phyloP scores from a whole-genome alignment of 805 yeast genomes.

The Blastobotrys attinorum region DNA sequence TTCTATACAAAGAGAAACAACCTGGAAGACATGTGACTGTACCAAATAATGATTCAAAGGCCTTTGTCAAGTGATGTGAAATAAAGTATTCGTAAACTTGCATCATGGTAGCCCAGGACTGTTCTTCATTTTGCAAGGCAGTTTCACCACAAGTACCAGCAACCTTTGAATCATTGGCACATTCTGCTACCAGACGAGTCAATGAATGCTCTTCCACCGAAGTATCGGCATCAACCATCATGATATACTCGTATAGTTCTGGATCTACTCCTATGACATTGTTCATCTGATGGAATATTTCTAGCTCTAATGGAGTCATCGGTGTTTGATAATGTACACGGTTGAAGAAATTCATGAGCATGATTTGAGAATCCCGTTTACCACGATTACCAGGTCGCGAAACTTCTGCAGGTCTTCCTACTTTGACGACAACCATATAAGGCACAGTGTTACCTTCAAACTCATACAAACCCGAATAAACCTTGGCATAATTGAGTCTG shows the following conservation, averaged over 20 bases:
- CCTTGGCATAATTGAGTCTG: conserved; percentile 54
- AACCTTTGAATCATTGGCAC: conserved; percentile 49
- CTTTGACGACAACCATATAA: conserved; percentile 44
- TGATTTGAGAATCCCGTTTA: conserved; percentile 55
- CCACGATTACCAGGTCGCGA: conserved; percentile 53
- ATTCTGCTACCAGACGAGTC: conserved; percentile 49
- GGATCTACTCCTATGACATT: conserved; percentile 54
- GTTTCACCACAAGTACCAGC: conserved; percentile 63
- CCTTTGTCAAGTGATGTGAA: conserved; percentile 56
- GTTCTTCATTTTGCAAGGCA: conserved; percentile 46
- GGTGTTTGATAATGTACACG: conserved; percentile 51
- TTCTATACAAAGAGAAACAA: conserved; percentile 52
- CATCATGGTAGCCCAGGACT: conserved; percentile 50
- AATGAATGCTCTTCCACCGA: conserved; percentile 45
- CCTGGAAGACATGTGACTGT: conserved; percentile 62
- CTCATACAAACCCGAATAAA: conserved; percentile 55
- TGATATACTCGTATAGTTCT: conserved; percentile 46
- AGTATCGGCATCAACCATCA: conserved; percentile 63
- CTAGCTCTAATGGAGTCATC: conserved; percentile 52
- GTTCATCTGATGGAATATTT: conserved; percentile 46
- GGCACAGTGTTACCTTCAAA: conserved; percentile 49
- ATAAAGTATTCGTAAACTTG: conserved; percentile 60
- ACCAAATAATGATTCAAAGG: conserved; percentile 54
- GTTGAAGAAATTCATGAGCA: conserved; percentile 51
- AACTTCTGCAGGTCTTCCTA: conserved; percentile 49